Evolutionary conservation across 352 stramenopile species (phyloP).

Genomic region (Poterioochromonas sp.): DNA sequence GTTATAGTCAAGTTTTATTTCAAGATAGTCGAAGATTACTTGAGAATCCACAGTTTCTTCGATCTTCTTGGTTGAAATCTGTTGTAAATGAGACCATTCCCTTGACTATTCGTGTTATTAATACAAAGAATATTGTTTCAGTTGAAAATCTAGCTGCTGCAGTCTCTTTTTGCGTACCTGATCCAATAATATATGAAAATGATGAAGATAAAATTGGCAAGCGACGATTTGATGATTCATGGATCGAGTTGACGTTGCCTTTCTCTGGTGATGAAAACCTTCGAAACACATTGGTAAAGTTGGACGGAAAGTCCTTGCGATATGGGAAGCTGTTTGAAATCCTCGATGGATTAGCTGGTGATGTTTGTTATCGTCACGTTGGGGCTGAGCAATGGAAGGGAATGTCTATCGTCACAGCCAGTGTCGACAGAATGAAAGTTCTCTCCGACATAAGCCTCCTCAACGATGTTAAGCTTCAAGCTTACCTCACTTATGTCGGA

Average conservation of each 20-base stretch:
- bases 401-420: conserved; percentile 19
- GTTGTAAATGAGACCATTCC: neutral
- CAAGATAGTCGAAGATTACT: neutral
- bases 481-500: neutral
- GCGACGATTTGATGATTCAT: conserved; percentile 12
- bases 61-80: neutral
- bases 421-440: neutral
- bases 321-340: conserved; percentile 29
- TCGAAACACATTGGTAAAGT: neutral
- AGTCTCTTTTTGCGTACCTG: neutral
- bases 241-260: neutral
- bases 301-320: conserved; percentile 3
- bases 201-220: neutral
- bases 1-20: too few species aligned
- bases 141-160: neutral
- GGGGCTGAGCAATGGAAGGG: neutral
- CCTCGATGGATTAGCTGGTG: conserved; percentile 18
- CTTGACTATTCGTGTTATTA: neutral
- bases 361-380: conserved; percentile 9
- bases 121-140: neutral
- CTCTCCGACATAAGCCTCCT: neutral
- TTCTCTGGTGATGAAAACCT: conserved; percentile 12
- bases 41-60: neutral
- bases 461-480: conserved; percentile 7
- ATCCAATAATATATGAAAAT: neutral